phyloP scores from a whole-genome alignment of 805 yeast species.

The Candida michaelii region DNA sequence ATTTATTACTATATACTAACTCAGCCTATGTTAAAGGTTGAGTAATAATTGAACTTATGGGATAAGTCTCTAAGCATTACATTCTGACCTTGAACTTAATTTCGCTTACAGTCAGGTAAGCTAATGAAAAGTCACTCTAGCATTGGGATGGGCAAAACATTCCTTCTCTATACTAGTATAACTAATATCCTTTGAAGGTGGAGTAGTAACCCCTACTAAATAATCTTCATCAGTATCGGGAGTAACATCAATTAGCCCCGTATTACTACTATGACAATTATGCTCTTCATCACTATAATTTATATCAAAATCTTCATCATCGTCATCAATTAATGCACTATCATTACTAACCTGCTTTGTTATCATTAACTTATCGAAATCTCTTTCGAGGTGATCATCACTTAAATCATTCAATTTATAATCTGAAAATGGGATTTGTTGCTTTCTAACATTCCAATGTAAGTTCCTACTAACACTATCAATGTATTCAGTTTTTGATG shows the following conservation, averaged over 20 bases:
- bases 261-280: not conserved
- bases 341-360: constrained; percentile 5
- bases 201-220: constrained; percentile 35
- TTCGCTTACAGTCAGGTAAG: too few species aligned
- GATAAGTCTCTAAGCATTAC: too few species aligned
- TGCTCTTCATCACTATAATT: constrained; percentile 31
- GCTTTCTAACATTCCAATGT: constrained; percentile 92
- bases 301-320: constrained; percentile 35
- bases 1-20: too few species aligned
- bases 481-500: constrained; percentile 72
- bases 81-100: too few species aligned
- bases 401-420: constrained; percentile 15
- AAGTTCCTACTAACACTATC: constrained; percentile 82
- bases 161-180: constrained; percentile 32
- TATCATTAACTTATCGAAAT: constrained; percentile 9
- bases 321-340: constrained; percentile 19
- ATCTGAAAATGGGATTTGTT: constrained; percentile 69
- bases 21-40: too few species aligned
- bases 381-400: constrained; percentile 14
- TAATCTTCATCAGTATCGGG: constrained; percentile 27
- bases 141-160: constrained; percentile 46
- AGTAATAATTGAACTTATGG: too few species aligned
- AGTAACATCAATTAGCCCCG: constrained; percentile 4
- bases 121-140: constrained; percentile 26
- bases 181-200: constrained; percentile 20